These are phyloP conservation scores for Boletus sp. DNA, from an alignment of 1,284 basidiomycete species.

Conservation along the genomic window DNA sequence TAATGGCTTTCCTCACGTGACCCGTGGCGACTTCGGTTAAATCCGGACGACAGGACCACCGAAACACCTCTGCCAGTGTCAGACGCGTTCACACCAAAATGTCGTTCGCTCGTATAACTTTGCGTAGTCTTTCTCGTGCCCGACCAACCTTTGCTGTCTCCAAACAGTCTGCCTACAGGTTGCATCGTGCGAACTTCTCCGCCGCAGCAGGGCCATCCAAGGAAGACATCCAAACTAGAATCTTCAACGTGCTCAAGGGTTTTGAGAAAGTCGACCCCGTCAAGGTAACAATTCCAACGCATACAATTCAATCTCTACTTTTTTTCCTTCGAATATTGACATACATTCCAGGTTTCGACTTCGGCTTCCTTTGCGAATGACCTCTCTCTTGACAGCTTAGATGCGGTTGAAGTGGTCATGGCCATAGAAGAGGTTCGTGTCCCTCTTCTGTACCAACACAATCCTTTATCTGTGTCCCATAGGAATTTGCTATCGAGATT, in stretches of 20 bases:
- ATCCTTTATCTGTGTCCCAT: slow-evolving; percentile 4
- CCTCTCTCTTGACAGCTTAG: slow-evolving; percentile 94
- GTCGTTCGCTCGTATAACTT: slow-evolving; percentile 50
- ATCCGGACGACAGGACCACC: slow-evolving; percentile 20
- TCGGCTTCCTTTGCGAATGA: slow-evolving; percentile 81
- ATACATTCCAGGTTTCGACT: slow-evolving; percentile 58
- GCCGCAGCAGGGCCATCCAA: slow-evolving; percentile 70
- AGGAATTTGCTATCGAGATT: slow-evolving; percentile 92
- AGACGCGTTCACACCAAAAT: slow-evolving; percentile 34
- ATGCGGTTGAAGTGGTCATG: slow-evolving; percentile 99
- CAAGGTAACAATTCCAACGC: slow-evolving; percentile 54
- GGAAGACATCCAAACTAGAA: slow-evolving; percentile 76
- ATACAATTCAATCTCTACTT: slow-evolving; percentile 6
- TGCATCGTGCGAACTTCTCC: slow-evolving; percentile 64
- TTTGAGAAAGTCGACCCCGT: slow-evolving; percentile 91
- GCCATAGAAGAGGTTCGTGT: slow-evolving; percentile 90
- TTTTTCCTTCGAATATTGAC: slow-evolving; percentile 1
- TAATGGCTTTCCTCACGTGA: slow-evolving; percentile 5
- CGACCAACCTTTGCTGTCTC: slow-evolving; percentile 34
- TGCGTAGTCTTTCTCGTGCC: slow-evolving; percentile 39
- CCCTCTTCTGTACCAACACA: neutral
- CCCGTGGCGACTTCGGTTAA: slow-evolving; percentile 17
- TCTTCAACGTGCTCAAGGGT: slow-evolving; percentile 86
- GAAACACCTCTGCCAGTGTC: neutral
- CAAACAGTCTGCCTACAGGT: slow-evolving; percentile 31